A percentile compares a stretch with the other conserved stretches of the same genome.
Evolutionary conservation across 805 yeast species (phyloP).

Genomic region (Wickerhamiella qilinensis): DNA sequence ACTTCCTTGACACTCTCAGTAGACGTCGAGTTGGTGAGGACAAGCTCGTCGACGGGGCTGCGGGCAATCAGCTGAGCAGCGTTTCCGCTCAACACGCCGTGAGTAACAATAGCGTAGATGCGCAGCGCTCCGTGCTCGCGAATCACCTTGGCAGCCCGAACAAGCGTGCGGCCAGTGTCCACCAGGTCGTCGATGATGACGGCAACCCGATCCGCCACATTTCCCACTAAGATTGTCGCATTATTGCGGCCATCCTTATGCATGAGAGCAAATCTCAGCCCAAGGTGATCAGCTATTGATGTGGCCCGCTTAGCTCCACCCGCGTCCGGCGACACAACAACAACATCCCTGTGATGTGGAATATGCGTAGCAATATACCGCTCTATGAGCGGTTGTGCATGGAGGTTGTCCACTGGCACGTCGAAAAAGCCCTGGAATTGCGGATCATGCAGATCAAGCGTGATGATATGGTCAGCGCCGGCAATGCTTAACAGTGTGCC

Average conservation of each 20-base stretch:
- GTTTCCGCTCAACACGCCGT: constrained; percentile 86
- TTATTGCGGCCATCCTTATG: constrained; percentile 58
- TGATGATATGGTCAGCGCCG: constrained; percentile 91
- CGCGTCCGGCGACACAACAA: constrained; percentile 93
- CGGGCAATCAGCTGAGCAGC: constrained; percentile 56
- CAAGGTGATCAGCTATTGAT: constrained; percentile 77
- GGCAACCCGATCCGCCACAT: constrained; percentile 72
- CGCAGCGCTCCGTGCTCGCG: constrained; percentile 85
- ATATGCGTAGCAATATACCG: constrained; percentile 65
- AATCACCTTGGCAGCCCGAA: constrained; percentile 78
- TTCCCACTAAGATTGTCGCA: constrained; percentile 93
- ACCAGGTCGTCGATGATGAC: constrained; percentile 87
- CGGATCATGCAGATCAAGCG: constrained; percentile 96
- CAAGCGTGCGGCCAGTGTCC: constrained; percentile 83
- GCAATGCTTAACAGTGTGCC: constrained; percentile 80
- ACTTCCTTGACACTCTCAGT: constrained; percentile 42
- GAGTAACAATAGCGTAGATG: constrained; percentile 80
- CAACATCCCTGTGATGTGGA: constrained; percentile 69
- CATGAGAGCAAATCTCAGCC: constrained; percentile 80
- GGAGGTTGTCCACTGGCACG: constrained; percentile 87
- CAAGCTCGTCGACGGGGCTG: constrained; percentile 63
- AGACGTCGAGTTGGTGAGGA: constrained; percentile 85
- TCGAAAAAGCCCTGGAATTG: constrained; percentile 97
- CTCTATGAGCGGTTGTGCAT: constrained; percentile 74
- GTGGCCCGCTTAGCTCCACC: constrained; percentile 99